These are phyloP conservation scores for Plenodomus lindquistii DNA, from an alignment of 2,329 filamentous ascomycete species.

Conservation along the genomic window DNA sequence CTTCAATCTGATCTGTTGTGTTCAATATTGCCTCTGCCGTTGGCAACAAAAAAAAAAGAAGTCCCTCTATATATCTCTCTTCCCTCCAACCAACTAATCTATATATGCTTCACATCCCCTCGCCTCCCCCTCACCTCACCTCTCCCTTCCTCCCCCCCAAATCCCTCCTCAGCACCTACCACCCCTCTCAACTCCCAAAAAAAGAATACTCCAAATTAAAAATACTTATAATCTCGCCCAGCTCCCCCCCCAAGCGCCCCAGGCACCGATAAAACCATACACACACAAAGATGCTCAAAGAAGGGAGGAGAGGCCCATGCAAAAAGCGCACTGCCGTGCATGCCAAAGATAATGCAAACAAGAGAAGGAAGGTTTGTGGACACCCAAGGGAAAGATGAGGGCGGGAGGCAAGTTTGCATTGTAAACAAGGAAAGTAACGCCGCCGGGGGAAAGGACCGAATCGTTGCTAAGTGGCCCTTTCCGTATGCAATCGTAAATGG, in stretches of 20 bases:
- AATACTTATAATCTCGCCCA: too few relatives aligned
- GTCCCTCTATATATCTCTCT: too few relatives aligned
- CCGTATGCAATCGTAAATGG: constrained; percentile 25
- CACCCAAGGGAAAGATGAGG: constrained; percentile 1
- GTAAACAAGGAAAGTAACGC: constrained; percentile 5
- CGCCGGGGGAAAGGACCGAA: constrained; percentile 6
- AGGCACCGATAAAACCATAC: not conserved
- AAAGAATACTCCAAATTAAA: too few relatives aligned
- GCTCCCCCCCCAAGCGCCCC: not conserved
- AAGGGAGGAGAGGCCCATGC: constrained; percentile 16
- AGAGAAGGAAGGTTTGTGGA: constrained; percentile 5
- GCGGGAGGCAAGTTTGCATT: not conserved
- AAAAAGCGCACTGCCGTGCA: constrained; percentile 33
- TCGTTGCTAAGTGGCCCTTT: constrained; percentile 4
- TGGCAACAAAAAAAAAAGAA: too few relatives aligned
- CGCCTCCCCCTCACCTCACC: too few relatives aligned
- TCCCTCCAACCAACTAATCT: too few relatives aligned
- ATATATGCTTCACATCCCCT: too few relatives aligned
- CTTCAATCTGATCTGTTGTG: too few relatives aligned
- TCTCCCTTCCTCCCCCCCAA: too few relatives aligned
- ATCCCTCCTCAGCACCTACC: not conserved
- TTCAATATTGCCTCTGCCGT: too few relatives aligned
- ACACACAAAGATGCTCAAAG: not conserved
- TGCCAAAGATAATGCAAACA: constrained; percentile 17
- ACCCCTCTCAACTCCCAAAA: not conserved